These are phyloP conservation scores for Crepidotus sp. DNA, from an alignment of 1,284 basidiomycete genomes.

Conservation along the genomic window DNA sequence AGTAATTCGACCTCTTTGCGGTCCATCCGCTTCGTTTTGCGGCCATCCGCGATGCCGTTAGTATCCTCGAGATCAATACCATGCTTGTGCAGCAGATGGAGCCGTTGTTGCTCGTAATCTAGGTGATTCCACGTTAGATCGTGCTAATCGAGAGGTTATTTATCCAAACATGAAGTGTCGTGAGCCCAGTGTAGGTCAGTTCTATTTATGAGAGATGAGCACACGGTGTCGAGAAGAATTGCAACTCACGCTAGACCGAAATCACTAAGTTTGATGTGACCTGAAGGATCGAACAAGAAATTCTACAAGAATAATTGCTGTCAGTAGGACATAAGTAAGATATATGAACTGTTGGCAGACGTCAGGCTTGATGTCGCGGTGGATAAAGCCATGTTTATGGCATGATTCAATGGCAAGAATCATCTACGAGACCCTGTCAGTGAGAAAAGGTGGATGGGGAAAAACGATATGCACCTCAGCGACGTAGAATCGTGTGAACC, in stretches of 20 bases:
- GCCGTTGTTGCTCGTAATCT: conserved; percentile 94
- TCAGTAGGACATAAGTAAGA: conserved; percentile 19
- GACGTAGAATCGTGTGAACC: conserved; percentile 91
- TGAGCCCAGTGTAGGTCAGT: conserved; percentile 88
- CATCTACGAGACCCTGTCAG: conserved; percentile 57
- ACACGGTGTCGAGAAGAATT: conserved; percentile 19
- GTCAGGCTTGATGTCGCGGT: conserved; percentile 94
- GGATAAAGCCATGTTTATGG: conserved; percentile 92
- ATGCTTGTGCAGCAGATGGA: conserved; percentile 83
- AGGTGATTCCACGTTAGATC: conserved; percentile 2
- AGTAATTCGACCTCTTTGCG: conserved; percentile 70
- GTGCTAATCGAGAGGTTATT: conserved; percentile 9
- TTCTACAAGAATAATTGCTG: conserved; percentile 48
- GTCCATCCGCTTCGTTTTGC: conserved; percentile 66
- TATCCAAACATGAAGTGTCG: conserved; percentile 71
- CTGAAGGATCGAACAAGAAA: conserved; percentile 88
- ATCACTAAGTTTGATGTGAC: conserved; percentile 92
- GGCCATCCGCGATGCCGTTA: conserved; percentile 53
- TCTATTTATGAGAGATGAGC: conserved; percentile 31
- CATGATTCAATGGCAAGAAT: conserved; percentile 91
- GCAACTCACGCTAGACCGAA: conserved; percentile 84
- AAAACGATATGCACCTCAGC: conserved; percentile 58
- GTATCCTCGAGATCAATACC: conserved; percentile 89
- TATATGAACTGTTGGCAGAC: conserved; percentile 36
- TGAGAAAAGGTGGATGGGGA: conserved; percentile 14